Percentiles rank a stretch among this genome's conserved stretches.
Evolutionary conservation across 768 basidiomycete species (phyloP).

Genomic region (Neoboletus subvelutipes): DNA sequence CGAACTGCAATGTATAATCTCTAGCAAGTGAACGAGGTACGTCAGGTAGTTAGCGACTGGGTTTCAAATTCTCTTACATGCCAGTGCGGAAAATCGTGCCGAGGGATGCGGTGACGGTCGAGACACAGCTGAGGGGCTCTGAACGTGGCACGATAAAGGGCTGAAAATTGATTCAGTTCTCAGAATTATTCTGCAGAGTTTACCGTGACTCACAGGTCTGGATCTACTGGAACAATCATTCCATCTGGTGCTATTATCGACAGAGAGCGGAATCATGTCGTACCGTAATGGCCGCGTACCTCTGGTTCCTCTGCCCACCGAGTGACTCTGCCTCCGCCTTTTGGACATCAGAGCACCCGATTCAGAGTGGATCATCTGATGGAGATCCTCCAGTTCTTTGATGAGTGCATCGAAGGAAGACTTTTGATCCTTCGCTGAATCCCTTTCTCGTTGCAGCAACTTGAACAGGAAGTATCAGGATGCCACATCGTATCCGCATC

Average conservation of each 20-base stretch:
- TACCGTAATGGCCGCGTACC: not conserved
- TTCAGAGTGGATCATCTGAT: not conserved
- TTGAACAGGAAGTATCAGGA: not conserved
- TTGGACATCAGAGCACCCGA: not conserved
- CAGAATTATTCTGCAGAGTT: not conserved
- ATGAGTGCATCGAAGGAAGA: slow-evolving; percentile 11
- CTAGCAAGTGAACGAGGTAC: not conserved
- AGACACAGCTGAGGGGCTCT: slow-evolving; percentile 2
- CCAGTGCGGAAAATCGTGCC: slow-evolving; percentile 4
- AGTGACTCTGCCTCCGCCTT: not conserved
- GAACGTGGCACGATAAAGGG: not conserved
- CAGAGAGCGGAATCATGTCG: not conserved
- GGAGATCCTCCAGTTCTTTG: slow-evolving; percentile 11
- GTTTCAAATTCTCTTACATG: not conserved
- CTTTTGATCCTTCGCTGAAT: slow-evolving; percentile 3
- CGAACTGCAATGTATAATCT: slow-evolving; percentile 5
- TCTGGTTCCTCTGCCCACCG: not conserved
- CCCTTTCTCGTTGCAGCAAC: slow-evolving; percentile 14
- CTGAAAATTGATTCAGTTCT: not conserved
- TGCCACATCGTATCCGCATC: not conserved
- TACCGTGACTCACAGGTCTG: slow-evolving; percentile 4
- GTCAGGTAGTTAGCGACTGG: not conserved
- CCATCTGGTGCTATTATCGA: not conserved
- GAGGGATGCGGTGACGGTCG: slow-evolving; percentile 1
- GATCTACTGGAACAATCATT: slow-evolving; percentile 2